phyloP scores from a whole-genome alignment of 495 filamentous ascomycete genomes.

The Aspergillus mulundensis region DNA sequence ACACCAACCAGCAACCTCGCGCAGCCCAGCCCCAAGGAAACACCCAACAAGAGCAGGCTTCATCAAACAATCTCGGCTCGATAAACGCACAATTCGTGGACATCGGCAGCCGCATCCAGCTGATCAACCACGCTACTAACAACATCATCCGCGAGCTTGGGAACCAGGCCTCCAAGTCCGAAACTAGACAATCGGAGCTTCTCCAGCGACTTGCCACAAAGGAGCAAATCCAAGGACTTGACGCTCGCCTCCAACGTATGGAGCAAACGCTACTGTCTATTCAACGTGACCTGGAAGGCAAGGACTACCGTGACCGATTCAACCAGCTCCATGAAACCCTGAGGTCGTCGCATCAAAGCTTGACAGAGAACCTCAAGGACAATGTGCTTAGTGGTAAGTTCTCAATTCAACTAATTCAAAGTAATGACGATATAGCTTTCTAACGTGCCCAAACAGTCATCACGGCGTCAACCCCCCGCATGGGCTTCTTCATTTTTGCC shows the following conservation, averaged over 20 bases:
- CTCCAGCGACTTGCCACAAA: slow-evolving; percentile 42
- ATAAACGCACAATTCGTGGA: slow-evolving; percentile 68
- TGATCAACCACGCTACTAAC: slow-evolving; percentile 65
- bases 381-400: slow-evolving; percentile 33
- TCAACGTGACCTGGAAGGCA: slow-evolving; percentile 64
- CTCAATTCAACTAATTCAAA: not conserved
- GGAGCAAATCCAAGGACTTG: slow-evolving; percentile 52
- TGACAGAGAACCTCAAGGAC: slow-evolving; percentile 51
- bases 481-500: slow-evolving; percentile 69
- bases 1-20: slow-evolving; percentile 31
- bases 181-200: slow-evolving; percentile 58
- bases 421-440: not conserved
- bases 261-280: slow-evolving; percentile 50
- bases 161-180: slow-evolving; percentile 40
- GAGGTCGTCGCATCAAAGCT: slow-evolving; percentile 63
- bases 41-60: slow-evolving; percentile 27
- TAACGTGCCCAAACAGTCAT: slow-evolving; percentile 43
- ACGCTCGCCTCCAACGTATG: slow-evolving; percentile 53
- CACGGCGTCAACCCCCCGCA: slow-evolving; percentile 55
- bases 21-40: slow-evolving; percentile 26
- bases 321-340: slow-evolving; percentile 69
- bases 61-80: slow-evolving; percentile 20
- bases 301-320: slow-evolving; percentile 68
- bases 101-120: slow-evolving; percentile 74
- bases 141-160: slow-evolving; percentile 63